These are phyloP conservation scores for Ormosia semicastrata DNA, from an alignment of 306 rosid genomes.

Conservation along the genomic window DNA sequence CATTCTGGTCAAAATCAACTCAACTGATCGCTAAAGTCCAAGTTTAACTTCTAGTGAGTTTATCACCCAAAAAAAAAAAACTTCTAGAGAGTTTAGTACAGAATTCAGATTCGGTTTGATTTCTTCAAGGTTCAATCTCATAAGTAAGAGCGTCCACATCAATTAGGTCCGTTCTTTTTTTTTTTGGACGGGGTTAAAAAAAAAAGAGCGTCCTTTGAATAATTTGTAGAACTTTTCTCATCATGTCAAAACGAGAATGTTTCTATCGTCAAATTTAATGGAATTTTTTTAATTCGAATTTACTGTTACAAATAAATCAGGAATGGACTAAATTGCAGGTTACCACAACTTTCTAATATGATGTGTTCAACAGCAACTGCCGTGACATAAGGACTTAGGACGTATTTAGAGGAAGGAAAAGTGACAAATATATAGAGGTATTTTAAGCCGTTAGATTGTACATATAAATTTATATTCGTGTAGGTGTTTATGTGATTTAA, in stretches of 20 bases:
- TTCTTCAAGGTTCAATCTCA: not conserved
- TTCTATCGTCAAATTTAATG: not conserved
- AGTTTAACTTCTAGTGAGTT: not conserved
- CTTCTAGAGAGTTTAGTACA: not conserved
- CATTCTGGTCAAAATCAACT: not conserved
- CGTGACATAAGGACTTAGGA: not conserved
- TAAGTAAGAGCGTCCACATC: not conserved
- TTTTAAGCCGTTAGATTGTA: not conserved
- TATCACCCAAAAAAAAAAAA: too few relatives aligned
- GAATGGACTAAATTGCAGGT: not conserved
- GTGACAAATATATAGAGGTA: not conserved
- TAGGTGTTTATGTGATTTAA: too few relatives aligned
- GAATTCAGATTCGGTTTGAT: not conserved
- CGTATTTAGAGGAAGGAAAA: too few relatives aligned
- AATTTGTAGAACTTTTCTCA: not conserved
- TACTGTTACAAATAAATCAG: not conserved
- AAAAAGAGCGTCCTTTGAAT: not conserved
- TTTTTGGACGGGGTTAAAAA: not conserved
- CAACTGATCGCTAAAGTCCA: too few relatives aligned
- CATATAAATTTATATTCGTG: too few relatives aligned
- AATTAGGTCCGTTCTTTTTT: not conserved
- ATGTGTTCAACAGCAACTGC: not conserved
- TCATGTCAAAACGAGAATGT: not conserved
- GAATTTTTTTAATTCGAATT: not conserved
- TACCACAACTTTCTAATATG: not conserved